Evolutionary conservation across 2,329 filamentous ascomycete genomes (phyloP).

Genomic region (Diaporthe sp.): DNA sequence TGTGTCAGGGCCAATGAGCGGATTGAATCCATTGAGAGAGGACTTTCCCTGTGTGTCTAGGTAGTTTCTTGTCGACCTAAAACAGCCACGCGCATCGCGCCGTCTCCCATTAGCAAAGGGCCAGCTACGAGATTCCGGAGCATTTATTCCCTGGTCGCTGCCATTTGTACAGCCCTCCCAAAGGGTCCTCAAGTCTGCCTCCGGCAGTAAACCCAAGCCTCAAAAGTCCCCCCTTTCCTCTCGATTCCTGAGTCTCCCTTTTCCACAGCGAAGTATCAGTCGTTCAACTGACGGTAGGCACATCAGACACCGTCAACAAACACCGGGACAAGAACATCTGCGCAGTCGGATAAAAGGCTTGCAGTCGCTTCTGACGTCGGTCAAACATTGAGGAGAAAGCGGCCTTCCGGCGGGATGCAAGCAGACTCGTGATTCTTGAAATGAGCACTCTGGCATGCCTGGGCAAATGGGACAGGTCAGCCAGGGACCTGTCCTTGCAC

Average conservation of each 20-base stretch:
- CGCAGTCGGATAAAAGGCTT: no score
- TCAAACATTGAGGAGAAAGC: slow-evolving; percentile 23
- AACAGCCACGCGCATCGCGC: neutral
- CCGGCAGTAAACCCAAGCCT: neutral
- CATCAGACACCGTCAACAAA: no score
- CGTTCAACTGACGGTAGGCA: no score
- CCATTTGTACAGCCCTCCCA: neutral
- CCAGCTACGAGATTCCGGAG: neutral
- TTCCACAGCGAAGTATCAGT: neutral
- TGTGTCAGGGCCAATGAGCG: neutral
- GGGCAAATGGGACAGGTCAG: neutral
- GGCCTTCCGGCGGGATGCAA: slow-evolving; percentile 4
- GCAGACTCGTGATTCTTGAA: slow-evolving; percentile 32
- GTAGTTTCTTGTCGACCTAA: neutral
- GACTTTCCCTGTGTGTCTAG: neutral
- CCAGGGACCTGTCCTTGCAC: neutral
- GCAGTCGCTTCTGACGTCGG: neutral
- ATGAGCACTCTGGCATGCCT: slow-evolving; percentile 37
- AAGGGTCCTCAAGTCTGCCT: neutral
- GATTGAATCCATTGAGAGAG: neutral
- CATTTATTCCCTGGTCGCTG: neutral
- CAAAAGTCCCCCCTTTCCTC: accelerated
- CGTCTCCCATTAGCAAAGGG: neutral
- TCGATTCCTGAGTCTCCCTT: neutral
- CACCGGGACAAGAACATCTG: neutral